Evolutionary conservation across 2,329 filamentous ascomycete species (phyloP).

Genomic region (Verruconis gallopava): DNA sequence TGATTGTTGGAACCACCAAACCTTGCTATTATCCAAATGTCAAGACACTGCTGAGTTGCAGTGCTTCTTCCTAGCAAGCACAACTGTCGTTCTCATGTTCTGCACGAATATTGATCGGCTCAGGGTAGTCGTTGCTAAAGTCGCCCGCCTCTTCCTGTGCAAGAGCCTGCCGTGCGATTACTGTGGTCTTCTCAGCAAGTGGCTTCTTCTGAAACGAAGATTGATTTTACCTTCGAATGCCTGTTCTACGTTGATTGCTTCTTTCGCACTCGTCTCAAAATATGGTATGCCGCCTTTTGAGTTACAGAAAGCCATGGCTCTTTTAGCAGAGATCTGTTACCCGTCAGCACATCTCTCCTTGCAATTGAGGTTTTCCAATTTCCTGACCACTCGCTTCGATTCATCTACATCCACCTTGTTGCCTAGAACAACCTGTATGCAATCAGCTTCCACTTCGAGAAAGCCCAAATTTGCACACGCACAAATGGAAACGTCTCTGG

Average conservation of each 20-base stretch:
- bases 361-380: constrained; percentile 1
- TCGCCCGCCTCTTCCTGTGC: constrained; percentile 96
- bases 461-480: constrained; percentile 28
- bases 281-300: constrained; percentile 96
- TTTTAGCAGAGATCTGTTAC: constrained; percentile 74
- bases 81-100: constrained; percentile 89
- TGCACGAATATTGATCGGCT: constrained; percentile 96
- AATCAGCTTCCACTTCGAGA: not conserved
- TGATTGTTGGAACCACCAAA: no score
- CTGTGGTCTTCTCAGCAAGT: constrained; percentile 34
- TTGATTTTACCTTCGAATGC: constrained; percentile 49
- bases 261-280: constrained; percentile 98
- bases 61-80: constrained; percentile 78
- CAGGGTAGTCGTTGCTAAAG: constrained; percentile 92
- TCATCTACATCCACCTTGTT: constrained; percentile 99
- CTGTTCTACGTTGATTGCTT: constrained; percentile 94
- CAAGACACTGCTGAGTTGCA: no score
- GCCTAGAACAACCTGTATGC: constrained; percentile 67
- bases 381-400: constrained; percentile 74
- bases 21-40: no score
- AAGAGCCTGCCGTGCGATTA: constrained; percentile 90
- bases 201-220: constrained; percentile 25
- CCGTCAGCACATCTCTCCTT: constrained; percentile 14
- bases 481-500: constrained; percentile 98
- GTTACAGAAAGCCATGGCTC: constrained; percentile 94